Evolutionary conservation across 2,329 filamentous ascomycete genomes (phyloP), one percentile per base, ranked within the genome.

Genomic region (Amauroascus niger): DNA sequence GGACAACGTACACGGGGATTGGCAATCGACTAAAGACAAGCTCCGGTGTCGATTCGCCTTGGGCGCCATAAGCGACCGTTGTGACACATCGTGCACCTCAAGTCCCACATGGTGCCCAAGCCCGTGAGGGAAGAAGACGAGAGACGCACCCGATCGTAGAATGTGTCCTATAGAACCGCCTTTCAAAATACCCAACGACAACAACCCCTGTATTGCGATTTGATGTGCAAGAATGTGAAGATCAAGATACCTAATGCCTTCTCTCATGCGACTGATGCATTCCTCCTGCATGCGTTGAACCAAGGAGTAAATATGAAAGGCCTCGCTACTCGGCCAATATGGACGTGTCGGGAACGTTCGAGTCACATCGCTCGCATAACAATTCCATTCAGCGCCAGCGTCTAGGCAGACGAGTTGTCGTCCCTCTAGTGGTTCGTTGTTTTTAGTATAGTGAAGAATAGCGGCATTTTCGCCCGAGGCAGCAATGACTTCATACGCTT

Each of bases 401-500:
- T 97, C 91, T 18, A 96, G 73, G 54, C 95, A 78, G 50, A 96
- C 71, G 62, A 94, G 84, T 52, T 87, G 80, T 71, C 91, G 89
- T 41, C 81, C 81, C 0, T 72, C 71, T 33, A 91, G 72, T 0
- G 82, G 76, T 63, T 84, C 77, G 59, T 89, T 76, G 67, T 95
- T 95, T 64, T 84, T 80, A 22, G 88, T 81, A 63, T 96, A 96
- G 71, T 96, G 91, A 32, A 96, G 77, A 1, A 88, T 93, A 4
- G 89, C 87, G 0, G 86, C 90, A 14, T 87, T 84, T 4, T 82
- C 78, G 9, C 91, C 91, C 32, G 81, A 80, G 0, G 88, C 91
- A 16, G 93, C 82, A 63, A 97, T 96, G 56, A 85, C 84, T 60
- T 86, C 81, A 70, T 97, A 97, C 0, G 91, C 84, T 74, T 94